Base-by-base conservation (phyloP, 768 basidiomycete species). In the Hysterangium stoloniferum region DNA sequence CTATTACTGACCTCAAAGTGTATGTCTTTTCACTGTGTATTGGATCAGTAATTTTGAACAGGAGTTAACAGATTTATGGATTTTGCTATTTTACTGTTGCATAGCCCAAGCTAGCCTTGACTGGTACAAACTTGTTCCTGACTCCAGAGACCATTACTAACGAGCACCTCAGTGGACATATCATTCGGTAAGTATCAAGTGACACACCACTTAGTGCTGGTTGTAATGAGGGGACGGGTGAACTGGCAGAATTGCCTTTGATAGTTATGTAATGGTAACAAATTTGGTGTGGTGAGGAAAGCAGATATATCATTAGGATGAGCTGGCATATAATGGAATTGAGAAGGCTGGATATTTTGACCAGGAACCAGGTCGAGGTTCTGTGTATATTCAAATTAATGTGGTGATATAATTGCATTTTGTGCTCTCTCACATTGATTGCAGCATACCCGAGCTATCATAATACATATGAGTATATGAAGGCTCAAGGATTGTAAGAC, bases 241-340 rank as follows among this genome's bases (percentile, higher is more conserved):
- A 76, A 58, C 82, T 79, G 15, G 63, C 58, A 2, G 63, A 51
- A 58, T 85, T 82, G 20, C 85, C 85, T 54, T 76, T 64, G 58
- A 85, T 80, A 0, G 68, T 71, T 52, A 84, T 60, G 6, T 74
- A 66, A 29, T 86, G 60, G 7, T 57, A 48, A 36, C 73, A 60
- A 24, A 66, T 70, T 0, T 71, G 66, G 69, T 0, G 71, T 74
- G 61, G 79, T 78, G 36, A 86, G 70, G 63, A 84, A 86, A 29
- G 68, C 60, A 7, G 74, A 69, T 54, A 84, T 84, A 58, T 86
- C 76, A 55, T 84, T 84, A 8, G 79, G 73, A 61, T 84, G 62
- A 8, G 71, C 70, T 1, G 84, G 84, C 55, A 72, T 67, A 57
- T 87, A 87, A 53, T 74, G 81, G 69, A 87, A 86, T 58, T 84